These are phyloP conservation scores for Elongisporangium anandrum DNA, from an alignment of 352 stramenopile species.

Conservation along the genomic window DNA sequence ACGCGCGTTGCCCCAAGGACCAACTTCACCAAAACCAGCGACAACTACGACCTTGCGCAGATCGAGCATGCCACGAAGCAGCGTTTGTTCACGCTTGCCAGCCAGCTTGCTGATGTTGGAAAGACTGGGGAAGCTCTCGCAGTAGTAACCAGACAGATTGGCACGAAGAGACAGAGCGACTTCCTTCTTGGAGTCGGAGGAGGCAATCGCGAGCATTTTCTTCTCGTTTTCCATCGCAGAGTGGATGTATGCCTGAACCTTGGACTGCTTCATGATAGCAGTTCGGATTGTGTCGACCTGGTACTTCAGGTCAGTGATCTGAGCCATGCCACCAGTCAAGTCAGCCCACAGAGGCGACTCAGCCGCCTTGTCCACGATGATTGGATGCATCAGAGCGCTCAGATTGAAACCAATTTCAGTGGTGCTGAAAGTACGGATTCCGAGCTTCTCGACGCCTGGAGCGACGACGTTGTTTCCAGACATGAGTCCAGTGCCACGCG, in stretches of 20 bases:
- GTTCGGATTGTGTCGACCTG: slow-evolving; percentile 50
- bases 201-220: slow-evolving; percentile 16
- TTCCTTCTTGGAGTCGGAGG: slow-evolving; percentile 8
- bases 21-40: slow-evolving; percentile 83
- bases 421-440: slow-evolving; percentile 82
- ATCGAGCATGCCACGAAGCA: slow-evolving; percentile 75
- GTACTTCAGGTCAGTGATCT: slow-evolving; percentile 70
- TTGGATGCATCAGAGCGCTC: slow-evolving; percentile 75
- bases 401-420: slow-evolving; percentile 90
- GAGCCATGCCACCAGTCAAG: slow-evolving; percentile 74
- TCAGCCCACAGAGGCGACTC: slow-evolving; percentile 76
- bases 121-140: slow-evolving; percentile 60
- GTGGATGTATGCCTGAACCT: slow-evolving; percentile 46
- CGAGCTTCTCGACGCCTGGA: slow-evolving; percentile 71
- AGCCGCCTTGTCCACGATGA: slow-evolving; percentile 64
- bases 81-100: slow-evolving; percentile 23
- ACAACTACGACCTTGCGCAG: slow-evolving; percentile 81
- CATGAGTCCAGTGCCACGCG: slow-evolving; percentile 84
- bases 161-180: slow-evolving; percentile 35
- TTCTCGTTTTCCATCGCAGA: slow-evolving; percentile 36
- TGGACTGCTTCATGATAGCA: slow-evolving; percentile 49
- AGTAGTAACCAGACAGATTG: slow-evolving; percentile 77
- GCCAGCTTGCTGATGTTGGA: slow-evolving; percentile 30
- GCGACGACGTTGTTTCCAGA: slow-evolving; percentile 86
- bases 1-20: slow-evolving; percentile 80